Conservation (phyloP, 2,329 filamentous ascomycete species). For the Aspergillus jensenii region DNA sequence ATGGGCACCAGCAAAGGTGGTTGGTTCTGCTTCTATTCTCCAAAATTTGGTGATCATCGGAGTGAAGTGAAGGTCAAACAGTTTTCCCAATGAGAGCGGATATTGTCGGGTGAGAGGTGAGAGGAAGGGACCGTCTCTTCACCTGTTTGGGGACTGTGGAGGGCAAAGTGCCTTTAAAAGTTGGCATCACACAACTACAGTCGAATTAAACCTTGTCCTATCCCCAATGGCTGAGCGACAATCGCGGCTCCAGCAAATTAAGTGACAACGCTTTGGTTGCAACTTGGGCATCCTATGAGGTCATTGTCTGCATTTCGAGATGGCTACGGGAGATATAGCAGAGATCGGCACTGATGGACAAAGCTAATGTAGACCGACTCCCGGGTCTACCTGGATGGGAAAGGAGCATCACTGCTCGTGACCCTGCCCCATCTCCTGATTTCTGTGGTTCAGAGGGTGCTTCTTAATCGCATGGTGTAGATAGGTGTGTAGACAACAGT, state of each 20-base stretch:
- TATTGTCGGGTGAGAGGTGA: not conserved
- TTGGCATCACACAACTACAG: not conserved
- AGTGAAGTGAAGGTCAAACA: no score
- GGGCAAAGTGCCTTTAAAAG: not conserved
- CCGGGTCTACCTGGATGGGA: not conserved
- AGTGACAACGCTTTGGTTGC: not conserved
- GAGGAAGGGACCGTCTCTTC: not conserved
- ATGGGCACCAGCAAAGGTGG: no score
- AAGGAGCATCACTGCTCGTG: not conserved
- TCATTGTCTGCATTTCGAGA: conserved; percentile 4
- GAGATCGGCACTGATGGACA: conserved; percentile 6
- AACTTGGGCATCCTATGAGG: not conserved
- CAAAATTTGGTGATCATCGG: no score
- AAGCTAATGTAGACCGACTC: conserved; percentile 7
- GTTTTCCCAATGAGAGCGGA: not conserved
- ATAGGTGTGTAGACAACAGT: not conserved
- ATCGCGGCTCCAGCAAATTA: not conserved
- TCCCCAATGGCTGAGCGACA: not conserved
- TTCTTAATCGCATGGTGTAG: not conserved
- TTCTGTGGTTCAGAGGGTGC: not conserved
- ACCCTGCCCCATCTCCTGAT: not conserved
- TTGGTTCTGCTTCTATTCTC: no score
- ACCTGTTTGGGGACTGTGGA: not conserved
- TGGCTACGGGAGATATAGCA: conserved; percentile 2
- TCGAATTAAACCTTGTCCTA: not conserved